A percentile compares a stretch with the other conserved stretches of the same genome.
Conservation (phyloP, 2,329 filamentous ascomycete species). For the Rutstroemia sydowiana region DNA sequence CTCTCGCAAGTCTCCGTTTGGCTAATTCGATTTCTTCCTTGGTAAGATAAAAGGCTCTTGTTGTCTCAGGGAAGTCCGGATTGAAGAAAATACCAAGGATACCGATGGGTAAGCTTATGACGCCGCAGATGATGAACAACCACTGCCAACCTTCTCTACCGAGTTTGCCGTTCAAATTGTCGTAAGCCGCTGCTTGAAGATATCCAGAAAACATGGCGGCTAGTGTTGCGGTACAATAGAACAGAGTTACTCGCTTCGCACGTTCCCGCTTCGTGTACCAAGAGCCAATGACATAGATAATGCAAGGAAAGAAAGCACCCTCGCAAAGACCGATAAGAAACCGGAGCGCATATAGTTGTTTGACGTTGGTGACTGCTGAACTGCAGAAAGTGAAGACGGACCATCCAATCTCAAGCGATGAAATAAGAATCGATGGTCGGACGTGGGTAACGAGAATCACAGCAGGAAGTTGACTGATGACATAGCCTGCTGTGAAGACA, state of each 20-base stretch:
- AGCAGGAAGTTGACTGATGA: constrained; percentile 20
- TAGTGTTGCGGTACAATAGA: constrained; percentile 44
- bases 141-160: constrained; percentile 38
- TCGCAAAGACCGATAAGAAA: constrained; percentile 37
- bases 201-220: constrained; percentile 40
- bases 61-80: constrained; percentile 36
- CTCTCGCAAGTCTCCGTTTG: constrained; percentile 12
- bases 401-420: constrained; percentile 21
- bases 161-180: constrained; percentile 31
- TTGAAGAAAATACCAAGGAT: constrained; percentile 42
- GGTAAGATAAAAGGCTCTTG: constrained; percentile 33
- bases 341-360: constrained; percentile 36
- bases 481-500: constrained; percentile 41
- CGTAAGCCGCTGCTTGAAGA: constrained; percentile 36
- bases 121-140: constrained; percentile 43
- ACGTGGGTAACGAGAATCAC: constrained; percentile 19
- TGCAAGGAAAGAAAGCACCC: constrained; percentile 19
- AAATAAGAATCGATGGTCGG: constrained; percentile 22
- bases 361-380: constrained; percentile 25
- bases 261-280: constrained; percentile 39
- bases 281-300: constrained; percentile 37
- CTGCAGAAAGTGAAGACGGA: constrained; percentile 21
- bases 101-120: constrained; percentile 47
- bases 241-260: constrained; percentile 48
- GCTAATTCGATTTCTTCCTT: constrained; percentile 14